Base-by-base conservation (phyloP, 108 stramenopile genomes). In the Fragilaria crotonensis region DNA sequence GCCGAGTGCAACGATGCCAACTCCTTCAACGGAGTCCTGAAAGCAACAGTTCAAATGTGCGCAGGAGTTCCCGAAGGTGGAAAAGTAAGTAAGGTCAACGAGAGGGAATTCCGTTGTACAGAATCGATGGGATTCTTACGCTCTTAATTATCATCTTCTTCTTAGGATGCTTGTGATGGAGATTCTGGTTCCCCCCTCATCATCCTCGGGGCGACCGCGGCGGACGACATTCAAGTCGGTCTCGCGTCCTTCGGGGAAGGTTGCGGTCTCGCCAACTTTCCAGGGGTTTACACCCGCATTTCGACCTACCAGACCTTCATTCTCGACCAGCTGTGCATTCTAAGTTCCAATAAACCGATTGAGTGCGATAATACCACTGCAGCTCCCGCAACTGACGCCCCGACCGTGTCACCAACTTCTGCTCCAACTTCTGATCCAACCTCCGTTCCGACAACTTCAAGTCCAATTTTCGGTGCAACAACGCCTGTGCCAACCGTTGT, bases 171-270 rank as follows among this genome's bases (percentile, higher is more conserved):
- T 23, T 80, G 79, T 45, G 55, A 55, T 7, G 79, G 79, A 23
- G 78, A 79, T 45, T 60, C 58, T 47, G 79, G 79, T 22, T 62
- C 63, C 11, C 79, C 79, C 3, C 51, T 80, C 23, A 47, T 73
- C 27, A 11, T 64, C 0, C 57, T 32, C 17, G 78, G 78, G 0
- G 26, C 47, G 4, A 53, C 30, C 30, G 1, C 60, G 2, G 60
- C 23, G 0, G 33, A 70, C 47, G 77, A 79, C 59, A 52, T 76
- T 9, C 66, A 66, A 20, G 41, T 80, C 0, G 62, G 62, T 9
- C 2, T 63, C 30, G 50, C 53, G 9, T 47, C 44, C 2, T 63
- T 50, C 5, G 62, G 62, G 17, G 30, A 30, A 17, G 62, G 52
- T 1, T 63, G 62, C 33, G 62, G 44, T 20, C 2, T 19, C 18